Evolutionary conservation across 139 green algal species (phyloP), one percentile per base, ranked within the genome.

Genomic region (Chlorella sp.): DNA sequence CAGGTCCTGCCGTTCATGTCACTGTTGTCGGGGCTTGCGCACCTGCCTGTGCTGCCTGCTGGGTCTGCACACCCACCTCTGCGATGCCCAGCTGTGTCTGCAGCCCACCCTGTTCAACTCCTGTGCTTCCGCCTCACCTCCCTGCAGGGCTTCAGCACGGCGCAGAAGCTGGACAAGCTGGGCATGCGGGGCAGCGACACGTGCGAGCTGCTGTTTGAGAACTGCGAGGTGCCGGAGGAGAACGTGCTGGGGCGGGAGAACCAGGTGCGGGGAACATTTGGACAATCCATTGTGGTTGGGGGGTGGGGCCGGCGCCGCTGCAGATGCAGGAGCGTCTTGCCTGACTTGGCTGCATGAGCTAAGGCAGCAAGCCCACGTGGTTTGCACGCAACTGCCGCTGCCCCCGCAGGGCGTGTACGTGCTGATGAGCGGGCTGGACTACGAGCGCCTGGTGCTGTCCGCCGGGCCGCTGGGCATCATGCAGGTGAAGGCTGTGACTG

Each of bases 91-190:
- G n/a, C n/a, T n/a, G n/a, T n/a, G n/a, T n/a, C n/a, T n/a, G n/a
- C n/a, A n/a, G n/a, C n/a, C n/a, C n/a, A n/a, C n/a, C n/a, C n/a
- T n/a, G n/a, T n/a, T n/a, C n/a, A n/a, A n/a, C n/a, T n/a, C n/a
- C n/a, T n/a, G n/a, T n/a, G n/a, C n/a, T n/a, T n/a, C n/a, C n/a
- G n/a, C n/a, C n/a, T n/a, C n/a, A 26, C 30, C 32, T 38, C 4
- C 5, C 41, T 64, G 67, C 85, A 90, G 75, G 94, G 95, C 51
- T 98, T 98, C 90, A 88, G 69, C 76, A 95, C 96, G 0, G 95
- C 95, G 1, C 96, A 99, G 90, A 99, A 99, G 92, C 92, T 99
- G 84, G 96, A 98, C 89, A 99, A 99, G 91, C 90, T 99, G 67
- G 96, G 96, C 76, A 98, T 98, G 96, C 84, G 96, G 6, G 96